A percentile compares a stretch with the other conserved stretches of the same genome.
These are phyloP conservation scores for Hansenula sp. DNA, from an alignment of 1,139 yeast genomes.

Conservation along the genomic window DNA sequence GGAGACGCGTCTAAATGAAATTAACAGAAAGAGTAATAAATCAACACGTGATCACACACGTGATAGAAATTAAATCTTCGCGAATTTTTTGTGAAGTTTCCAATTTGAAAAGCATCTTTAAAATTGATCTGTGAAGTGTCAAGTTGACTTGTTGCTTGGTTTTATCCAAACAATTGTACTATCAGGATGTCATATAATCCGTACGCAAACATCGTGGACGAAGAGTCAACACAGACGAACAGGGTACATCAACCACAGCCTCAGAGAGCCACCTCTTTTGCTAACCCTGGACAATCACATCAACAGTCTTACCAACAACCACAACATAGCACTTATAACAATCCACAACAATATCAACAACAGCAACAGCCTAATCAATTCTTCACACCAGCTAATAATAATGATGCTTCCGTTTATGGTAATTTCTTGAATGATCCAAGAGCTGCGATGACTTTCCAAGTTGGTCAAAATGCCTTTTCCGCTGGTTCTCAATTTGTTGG, in stretches of 20 bases:
- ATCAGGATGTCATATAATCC: constrained; percentile 35
- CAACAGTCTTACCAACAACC: constrained; percentile 9
- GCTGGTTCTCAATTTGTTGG: constrained; percentile 70
- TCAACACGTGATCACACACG: too few relatives aligned
- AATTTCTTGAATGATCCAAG: constrained; percentile 73
- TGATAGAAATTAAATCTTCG: background rate
- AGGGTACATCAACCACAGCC: constrained; percentile 23
- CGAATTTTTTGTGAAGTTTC: too few relatives aligned
- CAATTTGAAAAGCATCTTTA: too few relatives aligned
- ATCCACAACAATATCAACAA: constrained; percentile 3
- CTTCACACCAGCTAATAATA: constrained; percentile 6
- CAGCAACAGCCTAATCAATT: constrained; percentile 8
- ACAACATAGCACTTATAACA: background rate
- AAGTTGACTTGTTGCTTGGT: background rate
- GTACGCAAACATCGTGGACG: constrained; percentile 24
- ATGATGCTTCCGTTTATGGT: constrained; percentile 2
- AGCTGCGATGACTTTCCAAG: constrained; percentile 80
- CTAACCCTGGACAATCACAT: constrained; percentile 6
- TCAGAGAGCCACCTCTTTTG: constrained; percentile 14
- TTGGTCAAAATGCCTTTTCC: constrained; percentile 76
- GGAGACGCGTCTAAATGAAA: too few relatives aligned
- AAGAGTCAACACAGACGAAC: constrained; percentile 7
- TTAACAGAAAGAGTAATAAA: too few relatives aligned
- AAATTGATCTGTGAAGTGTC: background rate
- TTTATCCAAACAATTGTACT: background rate